These are phyloP conservation scores for Lecanicillium sp. DNA, from an alignment of 2,329 filamentous ascomycete species.

Conservation along the genomic window DNA sequence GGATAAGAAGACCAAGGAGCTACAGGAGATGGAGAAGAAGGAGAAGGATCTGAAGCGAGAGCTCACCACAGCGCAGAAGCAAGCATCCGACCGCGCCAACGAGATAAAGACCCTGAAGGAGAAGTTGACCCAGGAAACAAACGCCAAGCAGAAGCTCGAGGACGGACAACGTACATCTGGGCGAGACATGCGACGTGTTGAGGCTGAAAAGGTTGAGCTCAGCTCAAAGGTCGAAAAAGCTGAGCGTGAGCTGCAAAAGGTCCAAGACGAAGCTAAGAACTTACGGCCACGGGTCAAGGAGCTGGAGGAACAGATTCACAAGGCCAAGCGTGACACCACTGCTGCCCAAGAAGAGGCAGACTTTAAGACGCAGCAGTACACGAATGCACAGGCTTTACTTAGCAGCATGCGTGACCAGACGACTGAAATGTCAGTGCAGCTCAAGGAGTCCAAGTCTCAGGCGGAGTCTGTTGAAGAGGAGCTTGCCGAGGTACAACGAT, in stretches of 20 bases:
- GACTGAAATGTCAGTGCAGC: constrained; percentile 78
- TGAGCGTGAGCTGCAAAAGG: constrained; percentile 58
- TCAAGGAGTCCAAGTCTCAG: constrained; percentile 78
- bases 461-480: constrained; percentile 89
- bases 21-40: constrained; percentile 69
- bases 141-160: constrained; percentile 63
- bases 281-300: constrained; percentile 54
- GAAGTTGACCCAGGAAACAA: constrained; percentile 67
- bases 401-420: constrained; percentile 91
- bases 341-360: constrained; percentile 70
- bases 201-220: constrained; percentile 72
- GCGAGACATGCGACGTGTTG: constrained; percentile 68
- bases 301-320: constrained; percentile 65
- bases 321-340: constrained; percentile 59
- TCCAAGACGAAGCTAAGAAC: constrained; percentile 64
- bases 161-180: constrained; percentile 67
- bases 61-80: constrained; percentile 58
- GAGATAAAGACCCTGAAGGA: constrained; percentile 75
- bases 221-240: constrained; percentile 65
- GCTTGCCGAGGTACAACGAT: constrained; percentile 74
- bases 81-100: constrained; percentile 62
- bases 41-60: constrained; percentile 78
- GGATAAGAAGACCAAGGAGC: constrained; percentile 43
- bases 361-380: constrained; percentile 77
- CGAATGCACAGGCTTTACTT: constrained; percentile 75